Percentiles rank a stretch among this genome's conserved stretches.
Conservation (phyloP, 1,284 basidiomycete genomes). For the Sanghuangporus weigelae region DNA sequence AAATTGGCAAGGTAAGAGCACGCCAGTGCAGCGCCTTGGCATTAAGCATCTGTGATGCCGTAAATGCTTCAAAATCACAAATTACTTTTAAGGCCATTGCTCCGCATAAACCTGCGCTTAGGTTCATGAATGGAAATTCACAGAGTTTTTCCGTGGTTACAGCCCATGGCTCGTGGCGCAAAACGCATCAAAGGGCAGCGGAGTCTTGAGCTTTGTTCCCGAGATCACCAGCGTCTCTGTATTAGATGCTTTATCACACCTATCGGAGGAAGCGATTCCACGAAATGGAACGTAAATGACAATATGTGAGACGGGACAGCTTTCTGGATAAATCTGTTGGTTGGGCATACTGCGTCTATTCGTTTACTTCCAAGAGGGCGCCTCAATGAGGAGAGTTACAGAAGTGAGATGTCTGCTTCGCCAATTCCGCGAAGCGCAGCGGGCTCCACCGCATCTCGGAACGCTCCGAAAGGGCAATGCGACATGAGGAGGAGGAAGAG, state of each 20-base stretch:
- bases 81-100: too few species aligned
- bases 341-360: too few species aligned
- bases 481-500: background rate
- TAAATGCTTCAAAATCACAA: too few species aligned
- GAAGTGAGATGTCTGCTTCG: background rate
- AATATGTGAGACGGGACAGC: background rate
- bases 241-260: background rate
- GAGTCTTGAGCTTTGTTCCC: conserved; percentile 1
- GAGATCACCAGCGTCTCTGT: background rate
- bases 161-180: background rate
- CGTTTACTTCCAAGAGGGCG: too few species aligned
- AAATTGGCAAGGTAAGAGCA: background rate
- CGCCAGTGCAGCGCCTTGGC: background rate
- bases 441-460: background rate
- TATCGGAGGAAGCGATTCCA: background rate
- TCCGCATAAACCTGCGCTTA: background rate
- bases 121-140: background rate
- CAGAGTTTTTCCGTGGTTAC: background rate
- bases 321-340: background rate
- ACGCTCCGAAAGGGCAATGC: background rate
- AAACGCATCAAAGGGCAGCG: background rate
- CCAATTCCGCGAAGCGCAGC: background rate
- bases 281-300: background rate
- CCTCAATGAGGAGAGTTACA: too few species aligned
- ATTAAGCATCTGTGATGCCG: background rate